These are phyloP conservation scores for Cornus florida DNA, from an alignment of 148 eudicot species.

Conservation along the genomic window DNA sequence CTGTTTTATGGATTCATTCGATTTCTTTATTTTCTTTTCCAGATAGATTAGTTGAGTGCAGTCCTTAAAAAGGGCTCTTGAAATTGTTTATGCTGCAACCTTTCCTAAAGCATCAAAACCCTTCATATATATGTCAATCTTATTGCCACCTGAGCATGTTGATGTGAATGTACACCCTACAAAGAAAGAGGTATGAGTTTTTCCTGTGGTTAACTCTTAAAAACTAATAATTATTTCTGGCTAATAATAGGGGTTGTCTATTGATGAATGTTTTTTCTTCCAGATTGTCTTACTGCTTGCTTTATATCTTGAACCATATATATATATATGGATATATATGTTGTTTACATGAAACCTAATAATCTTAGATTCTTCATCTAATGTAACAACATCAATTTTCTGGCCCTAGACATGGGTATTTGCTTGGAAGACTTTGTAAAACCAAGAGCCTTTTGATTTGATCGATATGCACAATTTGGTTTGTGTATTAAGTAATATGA, in stretches of 20 bases:
- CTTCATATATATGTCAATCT: slow-evolving; percentile 89
- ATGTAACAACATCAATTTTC: too few species aligned
- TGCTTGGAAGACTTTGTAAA: background rate
- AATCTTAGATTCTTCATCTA: background rate
- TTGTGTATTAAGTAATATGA: too few species aligned
- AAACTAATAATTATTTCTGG: background rate
- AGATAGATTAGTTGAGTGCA: slow-evolving; percentile 96
- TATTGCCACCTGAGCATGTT: slow-evolving; percentile 85
- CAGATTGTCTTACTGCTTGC: background rate
- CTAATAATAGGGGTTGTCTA: background rate
- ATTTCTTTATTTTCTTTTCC: slow-evolving; percentile 20
- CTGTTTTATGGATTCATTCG: background rate
- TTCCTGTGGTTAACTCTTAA: background rate
- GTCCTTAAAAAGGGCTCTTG: slow-evolving; percentile 92
- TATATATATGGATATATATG: too few species aligned
- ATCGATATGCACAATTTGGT: too few species aligned
- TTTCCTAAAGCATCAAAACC: slow-evolving; percentile 98
- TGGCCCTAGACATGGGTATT: background rate
- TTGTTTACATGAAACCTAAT: background rate
- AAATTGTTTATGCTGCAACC: slow-evolving; percentile 92
- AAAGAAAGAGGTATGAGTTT: slow-evolving; percentile 74
- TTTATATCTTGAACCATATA: background rate
- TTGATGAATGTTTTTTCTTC: background rate
- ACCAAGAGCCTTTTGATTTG: background rate
- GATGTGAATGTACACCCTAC: slow-evolving; percentile 98